phyloP scores from a whole-genome alignment of 2,329 filamentous ascomycete species.

The Ophiostoma triangulosporum region DNA sequence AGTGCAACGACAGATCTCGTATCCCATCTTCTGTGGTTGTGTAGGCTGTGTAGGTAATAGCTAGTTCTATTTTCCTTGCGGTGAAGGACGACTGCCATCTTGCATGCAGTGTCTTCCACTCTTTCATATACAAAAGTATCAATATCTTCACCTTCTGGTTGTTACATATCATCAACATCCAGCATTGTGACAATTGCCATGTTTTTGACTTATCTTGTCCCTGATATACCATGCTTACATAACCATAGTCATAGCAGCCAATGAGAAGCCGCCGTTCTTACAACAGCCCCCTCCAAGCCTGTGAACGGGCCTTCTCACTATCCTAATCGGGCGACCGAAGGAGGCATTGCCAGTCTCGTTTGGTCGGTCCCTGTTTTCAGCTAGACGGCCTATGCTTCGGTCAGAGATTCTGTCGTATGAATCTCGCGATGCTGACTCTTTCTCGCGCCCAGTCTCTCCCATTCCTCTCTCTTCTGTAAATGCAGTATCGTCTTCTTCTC shows the following conservation, averaged over 20 bases:
- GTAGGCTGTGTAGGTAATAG: no score
- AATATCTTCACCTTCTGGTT: no score
- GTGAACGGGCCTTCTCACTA: constrained; percentile 6
- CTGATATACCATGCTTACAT: no score
- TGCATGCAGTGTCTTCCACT: no score
- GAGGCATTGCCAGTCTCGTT: constrained; percentile 7
- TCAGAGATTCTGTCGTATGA: constrained; percentile 1
- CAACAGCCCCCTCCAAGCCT: not conserved
- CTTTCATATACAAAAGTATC: no score
- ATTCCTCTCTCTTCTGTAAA: not conserved
- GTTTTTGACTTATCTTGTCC: no score
- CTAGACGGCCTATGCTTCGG: constrained; percentile 6
- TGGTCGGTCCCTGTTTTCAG: constrained; percentile 11
- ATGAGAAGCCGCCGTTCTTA: not conserved
- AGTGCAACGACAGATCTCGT: no score
- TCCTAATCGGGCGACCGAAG: constrained; percentile 13
- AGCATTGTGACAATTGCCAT: no score
- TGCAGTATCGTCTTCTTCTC: not conserved
- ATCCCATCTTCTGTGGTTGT: not conserved
- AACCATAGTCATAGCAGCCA: no score
- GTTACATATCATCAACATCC: no score
- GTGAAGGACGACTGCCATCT: no score
- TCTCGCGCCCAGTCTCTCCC: not conserved
- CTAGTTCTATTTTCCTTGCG: no score
- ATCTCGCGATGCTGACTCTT: constrained; percentile 6